These are phyloP conservation scores for Bruguiera parviflora DNA, from an alignment of 345 rosid genomes.

Conservation along the genomic window DNA sequence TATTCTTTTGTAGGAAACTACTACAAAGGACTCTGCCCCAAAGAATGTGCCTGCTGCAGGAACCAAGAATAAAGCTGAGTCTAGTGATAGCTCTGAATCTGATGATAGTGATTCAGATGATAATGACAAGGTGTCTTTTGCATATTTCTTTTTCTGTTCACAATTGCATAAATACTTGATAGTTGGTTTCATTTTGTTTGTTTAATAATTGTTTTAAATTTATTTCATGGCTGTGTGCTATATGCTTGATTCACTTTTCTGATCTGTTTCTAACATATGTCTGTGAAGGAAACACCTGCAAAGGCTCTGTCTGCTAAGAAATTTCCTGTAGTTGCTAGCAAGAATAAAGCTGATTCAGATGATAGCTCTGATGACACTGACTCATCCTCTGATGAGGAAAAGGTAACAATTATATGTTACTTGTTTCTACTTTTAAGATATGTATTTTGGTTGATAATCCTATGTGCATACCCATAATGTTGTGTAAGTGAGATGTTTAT, in stretches of 20 bases:
- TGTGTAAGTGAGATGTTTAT: not conserved
- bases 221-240: not conserved
- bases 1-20: constrained; percentile 2
- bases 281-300: constrained; percentile 2
- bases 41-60: not conserved
- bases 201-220: not conserved
- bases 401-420: not conserved
- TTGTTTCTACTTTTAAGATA: not conserved
- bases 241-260: too few relatives aligned
- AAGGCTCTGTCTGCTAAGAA: not conserved
- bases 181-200: not conserved
- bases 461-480: not conserved
- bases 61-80: not conserved
- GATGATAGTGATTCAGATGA: constrained; percentile 24
- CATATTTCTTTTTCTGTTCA: not conserved
- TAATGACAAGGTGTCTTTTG: constrained; percentile 6
- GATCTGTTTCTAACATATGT: not conserved
- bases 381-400: not conserved
- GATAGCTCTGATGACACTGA: not conserved
- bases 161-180: not conserved
- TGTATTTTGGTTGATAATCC: not conserved
- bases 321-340: not conserved
- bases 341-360: not conserved
- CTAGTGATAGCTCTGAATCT: constrained; percentile 6
- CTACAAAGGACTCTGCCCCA: not conserved